Base-by-base conservation (phyloP, 768 basidiomycete genomes). In the Boletus insuetus region DNA sequence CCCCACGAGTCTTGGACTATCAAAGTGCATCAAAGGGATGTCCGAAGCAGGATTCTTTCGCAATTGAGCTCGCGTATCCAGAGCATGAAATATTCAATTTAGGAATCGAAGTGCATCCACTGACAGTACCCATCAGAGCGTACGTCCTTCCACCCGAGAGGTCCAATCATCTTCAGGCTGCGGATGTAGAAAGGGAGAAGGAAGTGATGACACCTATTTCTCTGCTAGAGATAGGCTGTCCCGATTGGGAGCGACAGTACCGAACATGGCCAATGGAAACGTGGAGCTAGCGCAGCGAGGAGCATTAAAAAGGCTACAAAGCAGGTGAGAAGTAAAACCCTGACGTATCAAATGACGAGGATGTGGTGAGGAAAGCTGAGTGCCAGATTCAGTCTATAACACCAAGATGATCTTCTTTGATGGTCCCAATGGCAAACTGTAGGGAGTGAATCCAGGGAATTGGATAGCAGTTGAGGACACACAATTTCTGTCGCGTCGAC, bases 401-500 rank as follows among this genome's bases (percentile, higher is more conserved):
- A 45, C 96, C 96, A 29, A 98, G 77, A 71, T 94, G 96, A 69
- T 98, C 96, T 72, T 98, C 96, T 76, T 98, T 99, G 73, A 98
- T 97, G 4, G 91, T 94, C 10, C 94, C 96, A 61, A 98, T 98
- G 2, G 94, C 94, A 64, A 98, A 98, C 94, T 97, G 56, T 2
- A 26, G 1, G n/a, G 47, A 29, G 43, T 52, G 37, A 55, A 41
- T 31, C 19, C 17, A 20, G 13, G 40, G 49, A 43, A 56, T 13
- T 58, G 51, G 32, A 42, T 12, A 42, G 26, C 26, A 17, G 47
- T 22, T 38, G 17, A 46, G 10, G 76, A 60, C 92, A 61, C 68
- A 95, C 94, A 63, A 99, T 97, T 73, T 98, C 95, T 22, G 94
- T 98, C 34, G 95, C 94, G 68, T 99, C 97, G 4, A 98, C 92